Evolutionary conservation across 345 rosid species (phyloP).

Genomic region (Aquilaria yunnanensis): DNA sequence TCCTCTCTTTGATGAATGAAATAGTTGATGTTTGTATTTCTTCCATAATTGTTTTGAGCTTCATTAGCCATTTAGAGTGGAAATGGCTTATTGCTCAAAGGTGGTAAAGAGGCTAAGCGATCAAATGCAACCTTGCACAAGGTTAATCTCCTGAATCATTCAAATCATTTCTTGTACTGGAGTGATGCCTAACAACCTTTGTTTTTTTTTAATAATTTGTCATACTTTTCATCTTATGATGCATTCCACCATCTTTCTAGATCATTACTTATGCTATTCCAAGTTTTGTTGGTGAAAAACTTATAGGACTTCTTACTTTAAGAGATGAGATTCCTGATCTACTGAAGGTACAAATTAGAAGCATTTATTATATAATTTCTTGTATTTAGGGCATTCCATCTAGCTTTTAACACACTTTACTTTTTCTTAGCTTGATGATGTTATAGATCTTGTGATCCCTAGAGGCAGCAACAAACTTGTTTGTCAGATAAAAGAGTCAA

Average conservation of each 20-base stretch:
- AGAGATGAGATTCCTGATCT: conserved; percentile 76
- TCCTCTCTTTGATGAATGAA: conserved; percentile 5
- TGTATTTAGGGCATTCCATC: not conserved
- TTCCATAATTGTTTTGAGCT: conserved; percentile 7
- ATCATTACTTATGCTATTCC: conserved; percentile 64
- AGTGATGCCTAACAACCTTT: not conserved
- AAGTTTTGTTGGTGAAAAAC: conserved; percentile 41
- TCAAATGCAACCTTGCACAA: conserved; percentile 92
- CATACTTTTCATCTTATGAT: not conserved
- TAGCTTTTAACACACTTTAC: not conserved
- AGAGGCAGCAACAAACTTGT: conserved; percentile 76
- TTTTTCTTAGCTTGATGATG: conserved; percentile 57
- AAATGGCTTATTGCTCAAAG: conserved; percentile 87
- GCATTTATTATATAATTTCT: not conserved
- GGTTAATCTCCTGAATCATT: conserved; percentile 20
- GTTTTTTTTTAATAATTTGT: not conserved
- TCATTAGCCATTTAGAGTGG: conserved; percentile 79
- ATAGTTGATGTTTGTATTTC: not conserved
- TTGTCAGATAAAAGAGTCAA: conserved; percentile 60
- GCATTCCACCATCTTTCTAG: conserved; percentile 22
- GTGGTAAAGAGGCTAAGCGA: conserved; percentile 89
- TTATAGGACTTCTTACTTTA: conserved; percentile 63
- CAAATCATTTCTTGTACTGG: not conserved
- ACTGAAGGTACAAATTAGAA: conserved; percentile 40
- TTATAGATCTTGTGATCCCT: conserved; percentile 72